Evolutionary conservation across 2,329 filamentous ascomycete species (phyloP).

Genomic region (Thyridium curvatum): DNA sequence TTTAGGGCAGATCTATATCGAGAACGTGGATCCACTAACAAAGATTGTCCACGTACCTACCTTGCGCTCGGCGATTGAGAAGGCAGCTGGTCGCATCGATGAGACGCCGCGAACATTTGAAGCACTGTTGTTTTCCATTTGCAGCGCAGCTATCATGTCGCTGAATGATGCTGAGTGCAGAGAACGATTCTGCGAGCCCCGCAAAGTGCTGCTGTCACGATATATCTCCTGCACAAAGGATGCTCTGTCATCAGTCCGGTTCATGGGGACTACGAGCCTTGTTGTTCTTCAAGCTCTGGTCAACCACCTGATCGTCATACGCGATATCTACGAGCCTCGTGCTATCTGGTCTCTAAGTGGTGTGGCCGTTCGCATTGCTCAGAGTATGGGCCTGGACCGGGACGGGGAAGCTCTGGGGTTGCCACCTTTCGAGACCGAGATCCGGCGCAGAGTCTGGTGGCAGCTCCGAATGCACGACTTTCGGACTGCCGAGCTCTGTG

Average conservation of each 20-base stretch:
- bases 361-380: slow-evolving; percentile 1
- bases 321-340: slow-evolving; percentile 3
- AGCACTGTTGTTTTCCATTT: slow-evolving; percentile 39
- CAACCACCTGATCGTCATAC: slow-evolving; percentile 7
- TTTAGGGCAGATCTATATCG: slow-evolving; percentile 48
- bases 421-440: slow-evolving; percentile 10
- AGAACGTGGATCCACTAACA: slow-evolving; percentile 50
- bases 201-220: slow-evolving; percentile 9
- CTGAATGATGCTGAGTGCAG: slow-evolving; percentile 30
- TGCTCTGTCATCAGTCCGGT: slow-evolving; percentile 14
- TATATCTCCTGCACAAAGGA: slow-evolving; percentile 9
- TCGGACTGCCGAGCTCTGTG: slow-evolving; percentile 25
- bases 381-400: not conserved
- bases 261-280: slow-evolving; percentile 24
- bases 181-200: slow-evolving; percentile 8
- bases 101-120: slow-evolving; percentile 30
- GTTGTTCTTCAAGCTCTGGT: slow-evolving; percentile 27
- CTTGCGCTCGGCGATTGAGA: slow-evolving; percentile 47
- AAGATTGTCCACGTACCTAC: slow-evolving; percentile 50
- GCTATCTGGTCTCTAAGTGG: slow-evolving; percentile 2
- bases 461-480: slow-evolving; percentile 8
- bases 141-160: slow-evolving; percentile 35
- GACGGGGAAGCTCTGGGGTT: not conserved
- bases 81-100: slow-evolving; percentile 33
- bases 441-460: slow-evolving; percentile 13